Evolutionary conservation across 371 early-diverging fungal genomes (phyloP).

Genomic region (Syncephalis plumigaleata): DNA sequence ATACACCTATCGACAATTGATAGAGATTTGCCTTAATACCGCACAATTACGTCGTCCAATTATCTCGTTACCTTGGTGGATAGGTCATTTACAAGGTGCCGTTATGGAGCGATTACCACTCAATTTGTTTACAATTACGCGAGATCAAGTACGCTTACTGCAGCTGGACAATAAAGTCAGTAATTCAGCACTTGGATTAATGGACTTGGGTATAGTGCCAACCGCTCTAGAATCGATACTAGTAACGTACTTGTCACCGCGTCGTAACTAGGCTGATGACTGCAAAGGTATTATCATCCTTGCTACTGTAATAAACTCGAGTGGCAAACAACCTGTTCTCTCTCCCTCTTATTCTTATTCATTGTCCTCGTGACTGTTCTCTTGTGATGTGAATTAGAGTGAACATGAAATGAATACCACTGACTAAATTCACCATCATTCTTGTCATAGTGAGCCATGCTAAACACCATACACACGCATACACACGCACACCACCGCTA

Average conservation of each 20-base stretch:
- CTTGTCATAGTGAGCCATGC: no score
- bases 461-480: no score
- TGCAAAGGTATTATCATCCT: no score
- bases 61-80: conserved; percentile 11
- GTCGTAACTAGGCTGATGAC: no score
- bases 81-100: conserved; percentile 10
- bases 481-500: no score
- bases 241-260: conserved; percentile 3
- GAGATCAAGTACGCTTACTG: conserved; percentile 11
- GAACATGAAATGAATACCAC: no score
- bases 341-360: no score
- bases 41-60: conserved; percentile 9
- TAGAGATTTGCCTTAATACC: conserved; percentile 8
- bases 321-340: no score
- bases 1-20: conserved; percentile 11
- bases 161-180: conserved; percentile 10
- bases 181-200: not conserved
- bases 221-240: conserved; percentile 20
- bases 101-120: conserved; percentile 12
- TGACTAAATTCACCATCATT: no score
- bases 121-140: conserved; percentile 14
- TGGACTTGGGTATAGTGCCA: conserved; percentile 19
- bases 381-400: no score
- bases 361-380: no score
- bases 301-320: no score